Evolutionary conservation across 164 flowering plant species (phyloP), one percentile per base, ranked within the genome.

Genomic region (Magnolia officinalis): DNA sequence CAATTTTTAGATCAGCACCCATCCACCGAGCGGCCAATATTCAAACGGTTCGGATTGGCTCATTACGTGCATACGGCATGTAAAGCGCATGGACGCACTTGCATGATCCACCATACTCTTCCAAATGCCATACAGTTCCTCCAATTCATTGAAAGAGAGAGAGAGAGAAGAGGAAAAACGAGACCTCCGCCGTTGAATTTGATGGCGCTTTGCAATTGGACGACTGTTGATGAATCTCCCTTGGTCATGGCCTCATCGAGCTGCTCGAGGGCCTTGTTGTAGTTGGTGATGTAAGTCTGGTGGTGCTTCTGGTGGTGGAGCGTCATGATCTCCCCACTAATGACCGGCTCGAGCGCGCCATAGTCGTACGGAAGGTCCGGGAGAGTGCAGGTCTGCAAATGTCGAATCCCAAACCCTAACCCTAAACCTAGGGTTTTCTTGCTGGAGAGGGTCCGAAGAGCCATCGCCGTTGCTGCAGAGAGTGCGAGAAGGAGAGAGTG

Each of bases 101-200:
- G 61, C 61, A 13, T 11, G 18, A 55, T 11, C 13, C 16, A 37
- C 13, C 61, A 55, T 55, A 55, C 61, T 11, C 13, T 55, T 55
- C 61, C 61, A 55, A 11, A 55, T 55, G 14, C 13, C 13, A 55
- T 16, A 55, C 61, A 55, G 18, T 55, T 55, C 61, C 18, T 55
- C 61, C 4, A 55, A 11, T 55, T 55, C 61, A 37, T 37, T n/a
- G n/a, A n/a, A n/a, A 55, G 61, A 55, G 10, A 55, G 61, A 55
- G 61, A 55, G 61, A 16, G 16, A 4, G 37, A 29, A 20, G 18
- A 69, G 50, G 13, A n/a, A 51, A 59, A 65, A 74, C 19, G 6
- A 23, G 37, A 96, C 97, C 99, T 92, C 99, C 99, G 81, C 99
- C 99, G 70, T 96, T 96, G 87, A 96, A 96, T 80, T 92, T 96